Evolutionary conservation across 768 basidiomycete species (phyloP).

Genomic region (Mycena epipterygia): DNA sequence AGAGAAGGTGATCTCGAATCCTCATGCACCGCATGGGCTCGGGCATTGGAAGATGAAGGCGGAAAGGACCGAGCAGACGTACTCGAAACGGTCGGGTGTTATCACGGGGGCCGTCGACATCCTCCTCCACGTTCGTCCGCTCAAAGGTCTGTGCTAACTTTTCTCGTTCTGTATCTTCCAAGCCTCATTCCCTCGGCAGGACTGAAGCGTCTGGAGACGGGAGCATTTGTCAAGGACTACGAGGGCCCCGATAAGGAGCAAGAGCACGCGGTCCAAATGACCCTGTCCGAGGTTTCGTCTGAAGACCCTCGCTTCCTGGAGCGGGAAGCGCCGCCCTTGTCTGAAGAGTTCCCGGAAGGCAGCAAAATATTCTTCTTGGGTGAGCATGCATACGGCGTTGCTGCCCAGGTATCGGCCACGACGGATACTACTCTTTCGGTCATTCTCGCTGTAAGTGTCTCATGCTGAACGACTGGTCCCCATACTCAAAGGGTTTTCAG

Average conservation of each 20-base stretch:
- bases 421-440: constrained; percentile 81
- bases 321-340: constrained; percentile 82
- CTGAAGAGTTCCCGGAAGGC: constrained; percentile 91
- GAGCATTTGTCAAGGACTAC: constrained; percentile 96
- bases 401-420: constrained; percentile 88
- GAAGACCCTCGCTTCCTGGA: constrained; percentile 94
- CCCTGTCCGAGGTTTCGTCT: constrained; percentile 81
- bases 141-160: constrained; percentile 79
- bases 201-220: constrained; percentile 89
- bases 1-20: constrained; percentile 74
- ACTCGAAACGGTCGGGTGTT: constrained; percentile 92
- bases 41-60: constrained; percentile 85
- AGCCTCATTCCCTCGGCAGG: constrained; percentile 58
- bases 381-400: constrained; percentile 94
- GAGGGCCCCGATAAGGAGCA: constrained; percentile 85
- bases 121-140: constrained; percentile 87
- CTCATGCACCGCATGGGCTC: constrained; percentile 79
- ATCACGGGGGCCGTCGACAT: constrained; percentile 86
- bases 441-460: constrained; percentile 79
- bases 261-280: constrained; percentile 91
- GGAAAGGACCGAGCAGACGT: constrained; percentile 83
- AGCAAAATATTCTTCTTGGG: constrained; percentile 97
- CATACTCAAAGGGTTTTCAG: constrained; percentile 52
- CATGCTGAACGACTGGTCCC: neutral
- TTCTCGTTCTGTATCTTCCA: neutral